A percentile compares a stretch with the other conserved stretches of the same genome.
phyloP scores from a whole-genome alignment of 2,329 filamentous ascomycete genomes.

The Neoascochyta sp. region DNA sequence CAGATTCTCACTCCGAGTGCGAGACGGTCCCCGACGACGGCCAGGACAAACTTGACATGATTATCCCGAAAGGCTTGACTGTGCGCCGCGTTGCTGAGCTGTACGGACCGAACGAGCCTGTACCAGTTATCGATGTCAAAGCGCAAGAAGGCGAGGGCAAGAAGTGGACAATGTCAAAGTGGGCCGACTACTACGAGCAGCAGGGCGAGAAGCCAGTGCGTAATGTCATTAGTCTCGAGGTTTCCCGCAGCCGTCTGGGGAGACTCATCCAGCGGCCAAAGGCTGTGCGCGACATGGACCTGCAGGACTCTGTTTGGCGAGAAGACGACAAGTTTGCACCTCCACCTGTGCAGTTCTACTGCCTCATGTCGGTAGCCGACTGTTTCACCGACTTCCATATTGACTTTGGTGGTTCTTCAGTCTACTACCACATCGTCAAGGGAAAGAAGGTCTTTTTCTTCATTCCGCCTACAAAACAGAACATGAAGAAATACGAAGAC shows the following conservation, averaged over 20 bases:
- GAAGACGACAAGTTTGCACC: slow-evolving; percentile 54
- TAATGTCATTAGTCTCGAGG: slow-evolving; percentile 67
- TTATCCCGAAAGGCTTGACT: slow-evolving; percentile 61
- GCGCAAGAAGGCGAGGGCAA: slow-evolving; percentile 63
- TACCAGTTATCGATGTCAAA: slow-evolving; percentile 68
- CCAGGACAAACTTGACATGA: slow-evolving; percentile 65
- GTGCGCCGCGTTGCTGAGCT: slow-evolving; percentile 62
- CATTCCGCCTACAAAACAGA: slow-evolving; percentile 64
- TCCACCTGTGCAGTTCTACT: slow-evolving; percentile 65
- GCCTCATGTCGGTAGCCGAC: slow-evolving; percentile 67
- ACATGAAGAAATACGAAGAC: slow-evolving; percentile 67
- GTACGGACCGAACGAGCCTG: slow-evolving; percentile 58
- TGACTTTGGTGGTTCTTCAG: slow-evolving; percentile 67
- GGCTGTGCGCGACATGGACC: slow-evolving; percentile 61
- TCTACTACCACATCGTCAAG: slow-evolving; percentile 67
- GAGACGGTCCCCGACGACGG: slow-evolving; percentile 55
- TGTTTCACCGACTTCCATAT: slow-evolving; percentile 71
- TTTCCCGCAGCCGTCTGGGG: slow-evolving; percentile 61
- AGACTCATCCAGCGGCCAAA: slow-evolving; percentile 60
- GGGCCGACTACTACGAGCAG: slow-evolving; percentile 66
- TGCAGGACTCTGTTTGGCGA: slow-evolving; percentile 56
- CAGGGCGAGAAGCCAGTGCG: slow-evolving; percentile 59
- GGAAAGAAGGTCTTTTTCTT: slow-evolving; percentile 70
- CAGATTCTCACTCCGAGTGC: slow-evolving; percentile 43
- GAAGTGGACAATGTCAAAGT: slow-evolving; percentile 62